Evolutionary conservation across 1,284 basidiomycete species (phyloP).

Genomic region (Ustilago hordei): DNA sequence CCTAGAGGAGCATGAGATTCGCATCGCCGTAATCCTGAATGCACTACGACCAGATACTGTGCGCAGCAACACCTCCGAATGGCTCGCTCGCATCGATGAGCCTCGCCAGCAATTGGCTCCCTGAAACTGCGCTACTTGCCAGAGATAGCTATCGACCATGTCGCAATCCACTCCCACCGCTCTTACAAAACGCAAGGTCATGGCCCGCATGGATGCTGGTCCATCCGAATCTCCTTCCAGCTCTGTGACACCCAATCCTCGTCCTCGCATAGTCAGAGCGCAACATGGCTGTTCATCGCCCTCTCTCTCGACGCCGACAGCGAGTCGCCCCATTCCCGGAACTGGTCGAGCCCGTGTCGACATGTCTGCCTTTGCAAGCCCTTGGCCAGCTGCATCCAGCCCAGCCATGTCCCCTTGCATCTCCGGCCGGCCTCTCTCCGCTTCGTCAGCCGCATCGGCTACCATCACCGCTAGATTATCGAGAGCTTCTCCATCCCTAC

Average conservation of each 20-base stretch:
- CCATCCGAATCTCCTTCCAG: conserved; percentile 31
- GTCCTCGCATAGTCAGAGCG: conserved; percentile 39
- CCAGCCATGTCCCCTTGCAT: conserved; percentile 43
- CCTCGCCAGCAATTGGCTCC: not conserved
- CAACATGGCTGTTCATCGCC: conserved; percentile 46
- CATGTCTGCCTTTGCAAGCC: conserved; percentile 45
- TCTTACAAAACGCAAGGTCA: conserved; percentile 47
- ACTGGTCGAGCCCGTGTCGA: conserved; percentile 45
- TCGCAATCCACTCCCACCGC: conserved; percentile 44
- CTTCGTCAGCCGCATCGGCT: conserved; percentile 15
- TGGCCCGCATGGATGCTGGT: conserved; percentile 44
- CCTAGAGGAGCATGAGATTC: not conserved
- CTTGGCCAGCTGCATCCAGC: conserved; percentile 28
- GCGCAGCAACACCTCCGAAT: not conserved
- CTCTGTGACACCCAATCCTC: conserved; percentile 37
- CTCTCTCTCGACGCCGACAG: conserved; percentile 32
- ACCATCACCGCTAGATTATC: conserved; percentile 31
- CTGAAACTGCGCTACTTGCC: not conserved
- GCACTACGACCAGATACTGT: not conserved
- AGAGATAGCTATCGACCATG: conserved; percentile 12
- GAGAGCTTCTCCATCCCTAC: conserved; percentile 32
- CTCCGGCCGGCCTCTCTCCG: conserved; percentile 17
- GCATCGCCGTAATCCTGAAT: not conserved
- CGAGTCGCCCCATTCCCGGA: conserved; percentile 13
- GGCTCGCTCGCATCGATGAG: not conserved